These are phyloP conservation scores for Colletotrichum graminicola DNA, from an alignment of 2,329 filamentous ascomycete species.

Conservation along the genomic window DNA sequence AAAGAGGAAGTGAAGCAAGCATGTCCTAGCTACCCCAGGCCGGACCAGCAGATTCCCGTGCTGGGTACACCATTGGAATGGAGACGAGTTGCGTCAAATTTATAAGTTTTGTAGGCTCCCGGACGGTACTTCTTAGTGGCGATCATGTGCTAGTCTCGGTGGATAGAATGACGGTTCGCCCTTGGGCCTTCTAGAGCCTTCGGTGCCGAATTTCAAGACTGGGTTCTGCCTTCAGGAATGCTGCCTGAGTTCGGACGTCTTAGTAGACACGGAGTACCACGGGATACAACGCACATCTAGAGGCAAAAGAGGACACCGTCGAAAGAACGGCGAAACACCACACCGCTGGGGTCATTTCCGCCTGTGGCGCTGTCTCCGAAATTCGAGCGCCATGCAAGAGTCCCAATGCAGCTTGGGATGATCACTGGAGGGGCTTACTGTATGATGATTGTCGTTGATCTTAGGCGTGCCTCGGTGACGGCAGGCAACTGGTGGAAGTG, in stretches of 20 bases:
- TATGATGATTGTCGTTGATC: background rate
- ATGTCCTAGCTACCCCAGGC: background rate
- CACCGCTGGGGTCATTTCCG: conserved; percentile 2
- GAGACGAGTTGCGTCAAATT: background rate
- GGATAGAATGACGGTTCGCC: conserved; percentile 22
- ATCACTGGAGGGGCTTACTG: conserved; percentile 15
- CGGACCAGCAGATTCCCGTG: background rate
- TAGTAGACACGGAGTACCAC: conserved; percentile 1
- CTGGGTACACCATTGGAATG: background rate
- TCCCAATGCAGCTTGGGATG: conserved; percentile 24
- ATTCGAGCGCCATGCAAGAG: conserved; percentile 16
- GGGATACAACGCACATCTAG: background rate
- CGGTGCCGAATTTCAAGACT: conserved; percentile 10
- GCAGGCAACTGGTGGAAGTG: conserved; percentile 22
- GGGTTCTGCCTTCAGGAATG: background rate
- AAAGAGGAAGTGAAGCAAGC: conserved; percentile 5
- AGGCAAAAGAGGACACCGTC: background rate
- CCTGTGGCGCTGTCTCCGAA: conserved; percentile 19
- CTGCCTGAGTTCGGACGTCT: conserved; percentile 1
- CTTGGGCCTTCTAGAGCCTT: conserved; percentile 30
- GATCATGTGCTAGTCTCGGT: conserved; percentile 14
- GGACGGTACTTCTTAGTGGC: background rate
- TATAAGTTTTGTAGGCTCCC: background rate
- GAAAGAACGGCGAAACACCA: background rate
- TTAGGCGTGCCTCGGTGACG: conserved; percentile 15